Evolutionary conservation across 2,329 filamentous ascomycete genomes (phyloP), one percentile per base, ranked within the genome.

Genomic region (Zalaria obscura): DNA sequence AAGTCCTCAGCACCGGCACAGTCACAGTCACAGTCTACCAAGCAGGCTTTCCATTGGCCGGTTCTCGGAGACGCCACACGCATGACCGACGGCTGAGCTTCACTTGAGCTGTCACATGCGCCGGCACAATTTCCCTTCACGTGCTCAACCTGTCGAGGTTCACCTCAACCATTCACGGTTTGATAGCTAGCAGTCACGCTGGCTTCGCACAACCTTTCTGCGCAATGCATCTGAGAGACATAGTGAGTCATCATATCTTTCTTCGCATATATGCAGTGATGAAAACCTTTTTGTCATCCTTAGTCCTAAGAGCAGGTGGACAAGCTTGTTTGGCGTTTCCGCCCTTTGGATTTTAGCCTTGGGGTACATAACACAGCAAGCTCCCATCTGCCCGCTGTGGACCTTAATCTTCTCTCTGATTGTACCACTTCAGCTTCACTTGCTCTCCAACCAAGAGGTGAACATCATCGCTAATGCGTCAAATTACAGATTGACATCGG

Each of bases 271-370:
- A 18, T 18, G 7, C 18, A 9, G 48, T 61, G 58, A 61, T 61
- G 58, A 61, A 46, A 55, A 52, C 52, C 37, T 44, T 48, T 43
- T 40, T 46, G 52, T 61, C 57, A 61, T 61, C 58, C 58, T 61
- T 61, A 61, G 56, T 50, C 56, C 52, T 49, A 60, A 40, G 35
- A 36, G 5, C 40, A 35, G 36, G 31, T 25, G 42, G 42, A 35
- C 26, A 27, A 33, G 27, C 26, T 35, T 36, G 44, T 40, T 35
- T 38, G 40, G 18, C n/a, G 34, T 40, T 27, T 7, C 26, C 11
- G 36, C 39, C 33, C 25, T 11, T 18, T 43, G 18, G 18, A 29
- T 38, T 27, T 7, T 27, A 3, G 36, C 39, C 33, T 29, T 11
- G 9, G 18, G 18, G 18, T 18, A 32, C 25, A n/a, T 26, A 9